Base-by-base conservation (phyloP, 495 filamentous ascomycete species). In the Letharia lupina region DNA sequence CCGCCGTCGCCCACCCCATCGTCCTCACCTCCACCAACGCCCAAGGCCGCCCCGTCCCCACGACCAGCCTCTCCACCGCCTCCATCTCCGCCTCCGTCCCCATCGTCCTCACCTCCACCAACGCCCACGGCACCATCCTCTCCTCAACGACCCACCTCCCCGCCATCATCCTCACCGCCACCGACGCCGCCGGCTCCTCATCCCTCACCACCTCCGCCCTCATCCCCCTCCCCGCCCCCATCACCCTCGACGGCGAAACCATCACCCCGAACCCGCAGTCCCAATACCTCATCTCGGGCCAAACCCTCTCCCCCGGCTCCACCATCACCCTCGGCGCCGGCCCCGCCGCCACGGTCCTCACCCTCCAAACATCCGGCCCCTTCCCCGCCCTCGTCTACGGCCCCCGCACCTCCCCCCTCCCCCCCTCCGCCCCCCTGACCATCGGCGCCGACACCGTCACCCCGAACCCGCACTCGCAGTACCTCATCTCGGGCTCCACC, bases 271-370 rank as follows among this genome's bases (percentile, higher is more conserved):
- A 70, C 42, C 18, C 65, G 7, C 50, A 52, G 35, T 40, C 50
- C 41, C 56, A 68, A 41, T 72, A 59, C 59, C 20, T 70, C 42
- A 42, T 70, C 15, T 69, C 63, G 13, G 31, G 42, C 39, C 70
- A 72, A 44, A 68, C 69, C 31, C 60, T 72, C 35, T 45, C 60
- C 35, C 60, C 65, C 8, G 60, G 60, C n/a, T 37, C 48, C 31
- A 12, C 56, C 37, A 42, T 68, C 1, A 65, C 40, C 52, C 42
- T 68, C 39, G 67, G 54, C 58, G 57, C 67, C 16, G 62, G 37
- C 41, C 4, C 45, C 44, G 12, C 44, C 35, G 20, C 56, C 45
- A 68, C 67, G 6, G 8, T 45, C 15, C 11, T 68, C 6, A 13
- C 42, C 1, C 39, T 56, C 33, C 62, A 65, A 18, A 54, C 57